Percentiles rank a stretch among this genome's conserved stretches.
Conservation (phyloP, 352 stramenopile species). For the Blastocystis sp. region DNA sequence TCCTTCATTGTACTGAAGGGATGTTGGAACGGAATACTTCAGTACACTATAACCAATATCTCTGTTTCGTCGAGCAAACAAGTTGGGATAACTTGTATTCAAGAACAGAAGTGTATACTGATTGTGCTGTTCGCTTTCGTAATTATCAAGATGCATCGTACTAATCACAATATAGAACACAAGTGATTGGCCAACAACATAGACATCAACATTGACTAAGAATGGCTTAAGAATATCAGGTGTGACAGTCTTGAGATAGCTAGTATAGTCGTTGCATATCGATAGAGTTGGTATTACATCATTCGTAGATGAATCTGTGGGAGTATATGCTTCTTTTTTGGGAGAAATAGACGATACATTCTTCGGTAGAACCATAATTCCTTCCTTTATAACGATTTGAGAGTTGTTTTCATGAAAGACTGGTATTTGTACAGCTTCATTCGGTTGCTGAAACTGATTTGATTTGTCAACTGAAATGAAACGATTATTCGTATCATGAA, state of each 20-base stretch:
- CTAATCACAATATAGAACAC: background rate
- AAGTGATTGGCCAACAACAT: background rate
- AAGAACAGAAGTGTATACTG: background rate
- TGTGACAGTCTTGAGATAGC: conserved; percentile 6
- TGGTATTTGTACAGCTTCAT: too few species aligned
- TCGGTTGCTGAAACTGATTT: too few species aligned
- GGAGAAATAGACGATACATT: too few species aligned
- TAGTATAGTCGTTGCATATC: conserved; percentile 2
- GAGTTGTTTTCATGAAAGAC: too few species aligned
- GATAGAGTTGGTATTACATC: background rate
- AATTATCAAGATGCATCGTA: conserved; percentile 14
- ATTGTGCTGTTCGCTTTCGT: background rate
- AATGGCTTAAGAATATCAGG: background rate
- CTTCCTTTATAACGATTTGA: too few species aligned
- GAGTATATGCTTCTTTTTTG: too few species aligned
- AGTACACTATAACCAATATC: background rate
- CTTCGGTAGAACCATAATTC: too few species aligned
- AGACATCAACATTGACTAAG: background rate
- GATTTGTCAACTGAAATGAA: too few species aligned
- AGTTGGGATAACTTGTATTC: background rate
- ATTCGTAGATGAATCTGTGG: too few species aligned
- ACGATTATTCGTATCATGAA: too few species aligned
- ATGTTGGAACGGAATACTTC: background rate
- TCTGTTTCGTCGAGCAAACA: background rate
- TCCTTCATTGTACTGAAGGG: background rate